Percentiles rank a stretch among this genome's conserved stretches.
Evolutionary conservation across 352 stramenopile genomes (phyloP).

Genomic region (Globisporangium radiosum): DNA sequence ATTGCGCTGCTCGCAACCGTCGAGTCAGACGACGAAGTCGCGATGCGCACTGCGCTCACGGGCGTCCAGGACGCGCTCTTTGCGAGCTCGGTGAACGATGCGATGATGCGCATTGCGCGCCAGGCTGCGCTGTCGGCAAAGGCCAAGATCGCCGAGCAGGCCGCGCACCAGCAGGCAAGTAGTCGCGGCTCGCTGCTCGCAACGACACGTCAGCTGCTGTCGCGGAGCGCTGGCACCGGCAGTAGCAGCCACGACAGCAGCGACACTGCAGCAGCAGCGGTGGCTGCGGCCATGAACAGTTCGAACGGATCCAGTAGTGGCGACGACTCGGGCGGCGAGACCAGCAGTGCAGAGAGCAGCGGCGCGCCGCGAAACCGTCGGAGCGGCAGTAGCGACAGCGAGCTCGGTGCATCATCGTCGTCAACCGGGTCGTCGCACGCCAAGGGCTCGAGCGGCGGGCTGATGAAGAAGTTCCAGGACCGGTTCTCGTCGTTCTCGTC

Average conservation of each 20-base stretch:
- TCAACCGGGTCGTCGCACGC: neutral
- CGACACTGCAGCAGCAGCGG: slow-evolving; percentile 10
- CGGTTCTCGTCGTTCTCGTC: slow-evolving; percentile 57
- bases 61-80: slow-evolving; percentile 65
- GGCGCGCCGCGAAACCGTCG: slow-evolving; percentile 14
- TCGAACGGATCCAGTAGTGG: slow-evolving; percentile 19
- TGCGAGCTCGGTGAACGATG: slow-evolving; percentile 64
- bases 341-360: slow-evolving; percentile 1
- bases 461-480: slow-evolving; percentile 82
- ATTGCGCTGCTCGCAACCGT: slow-evolving; percentile 37
- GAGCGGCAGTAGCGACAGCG: slow-evolving; percentile 10
- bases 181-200: slow-evolving; percentile 58
- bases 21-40: slow-evolving; percentile 37
- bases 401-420: neutral
- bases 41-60: slow-evolving; percentile 50
- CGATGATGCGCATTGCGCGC: slow-evolving; percentile 77
- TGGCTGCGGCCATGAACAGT: neutral
- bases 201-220: slow-evolving; percentile 68
- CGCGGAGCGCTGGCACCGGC: slow-evolving; percentile 20
- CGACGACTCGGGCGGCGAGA: slow-evolving; percentile 31
- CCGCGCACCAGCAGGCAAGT: slow-evolving; percentile 59
- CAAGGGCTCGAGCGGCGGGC: slow-evolving; percentile 11
- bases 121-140: slow-evolving; percentile 75
- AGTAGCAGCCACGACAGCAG: slow-evolving; percentile 21
- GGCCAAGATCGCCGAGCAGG: slow-evolving; percentile 75